A percentile compares a stretch with the other conserved stretches of the same genome.
These are phyloP conservation scores for Colletotrichum agaves DNA, from an alignment of 2,329 filamentous ascomycete genomes.

Conservation along the genomic window DNA sequence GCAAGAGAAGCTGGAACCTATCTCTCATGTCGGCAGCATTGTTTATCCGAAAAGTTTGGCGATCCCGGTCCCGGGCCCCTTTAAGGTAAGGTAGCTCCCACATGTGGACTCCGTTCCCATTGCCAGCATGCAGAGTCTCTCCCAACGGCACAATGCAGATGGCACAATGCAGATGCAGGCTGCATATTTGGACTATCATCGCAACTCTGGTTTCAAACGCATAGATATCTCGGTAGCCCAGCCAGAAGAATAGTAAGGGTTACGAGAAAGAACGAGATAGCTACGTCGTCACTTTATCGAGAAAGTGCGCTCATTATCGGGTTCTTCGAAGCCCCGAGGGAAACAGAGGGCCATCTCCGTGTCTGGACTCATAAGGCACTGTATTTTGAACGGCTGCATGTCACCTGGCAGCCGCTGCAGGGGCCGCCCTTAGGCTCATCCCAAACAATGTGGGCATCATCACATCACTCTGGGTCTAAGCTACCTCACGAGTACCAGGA, in stretches of 20 bases:
- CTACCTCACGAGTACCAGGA: conserved; percentile 3
- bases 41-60: conserved; percentile 23
- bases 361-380: background rate
- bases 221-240: too few relatives aligned
- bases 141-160: conserved; percentile 6
- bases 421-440: conserved; percentile 12
- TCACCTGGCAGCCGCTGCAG: conserved; percentile 26
- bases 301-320: too few relatives aligned
- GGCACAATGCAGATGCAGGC: conserved; percentile 3
- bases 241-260: too few relatives aligned
- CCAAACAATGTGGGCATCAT: conserved; percentile 27
- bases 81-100: too few relatives aligned
- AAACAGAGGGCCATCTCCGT: too few relatives aligned
- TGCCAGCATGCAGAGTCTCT: background rate
- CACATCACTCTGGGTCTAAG: conserved; percentile 21
- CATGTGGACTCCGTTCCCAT: conserved; percentile 16
- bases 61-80: background rate
- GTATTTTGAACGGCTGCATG: conserved; percentile 15
- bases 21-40: conserved; percentile 26
- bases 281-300: too few relatives aligned
- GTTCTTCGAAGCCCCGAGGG: too few relatives aligned
- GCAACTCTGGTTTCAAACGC: too few relatives aligned
- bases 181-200: background rate
- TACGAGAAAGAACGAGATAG: too few relatives aligned
- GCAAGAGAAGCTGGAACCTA: conserved; percentile 27